Base-by-base conservation (phyloP, 2,329 filamentous ascomycete species). In the Aspergillus fumigatus region DNA sequence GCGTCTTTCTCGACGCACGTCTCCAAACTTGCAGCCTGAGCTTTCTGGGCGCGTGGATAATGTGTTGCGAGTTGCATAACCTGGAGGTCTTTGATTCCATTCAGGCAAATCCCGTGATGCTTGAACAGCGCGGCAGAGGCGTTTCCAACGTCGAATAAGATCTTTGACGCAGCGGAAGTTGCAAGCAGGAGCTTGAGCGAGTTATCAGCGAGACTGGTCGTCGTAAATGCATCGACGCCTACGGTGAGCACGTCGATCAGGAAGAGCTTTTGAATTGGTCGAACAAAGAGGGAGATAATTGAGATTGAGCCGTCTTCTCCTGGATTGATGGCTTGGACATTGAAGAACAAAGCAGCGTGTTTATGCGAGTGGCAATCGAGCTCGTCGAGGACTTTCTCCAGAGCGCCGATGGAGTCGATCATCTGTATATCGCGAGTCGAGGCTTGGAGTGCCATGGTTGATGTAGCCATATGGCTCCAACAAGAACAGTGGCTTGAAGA, bases 111-210 rank as follows among this genome's bases (percentile, higher is more conserved):
- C 0, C 63, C 43, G 59, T 70, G 84, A 35, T 76, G 78, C 48
- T 47, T 64, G 62, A 73, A 83, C 0, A 87, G 67, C 0, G 83
- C 82, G 60, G 85, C 80, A 0, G 83, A 82, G 61, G 85, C 82
- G 59, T 81, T 82, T 2, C 82, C 80, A 17, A 86, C 73, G 57
- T 87, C 83, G 62, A 84, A 86, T 57, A 86, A 76, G 29, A 80
- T 78, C 60, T 86, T 85, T 0, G 70, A 67, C 17, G 80, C 77
- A 0, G 49, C 8, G 0, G 58, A 6, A 0, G 71, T 75, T 65
- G 85, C 78, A 1, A 85, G 65, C 9, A 85, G 74, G 0, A 50
- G 48, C 58, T 77, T 76, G 1, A 73, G 57, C 2, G 59, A 68
- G n/a, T 40, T 48, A 3, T 64, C 66, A 27, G 60, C 62, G 3